Base-by-base conservation (phyloP, 768 basidiomycete genomes). In the Hypholoma fasciculare region DNA sequence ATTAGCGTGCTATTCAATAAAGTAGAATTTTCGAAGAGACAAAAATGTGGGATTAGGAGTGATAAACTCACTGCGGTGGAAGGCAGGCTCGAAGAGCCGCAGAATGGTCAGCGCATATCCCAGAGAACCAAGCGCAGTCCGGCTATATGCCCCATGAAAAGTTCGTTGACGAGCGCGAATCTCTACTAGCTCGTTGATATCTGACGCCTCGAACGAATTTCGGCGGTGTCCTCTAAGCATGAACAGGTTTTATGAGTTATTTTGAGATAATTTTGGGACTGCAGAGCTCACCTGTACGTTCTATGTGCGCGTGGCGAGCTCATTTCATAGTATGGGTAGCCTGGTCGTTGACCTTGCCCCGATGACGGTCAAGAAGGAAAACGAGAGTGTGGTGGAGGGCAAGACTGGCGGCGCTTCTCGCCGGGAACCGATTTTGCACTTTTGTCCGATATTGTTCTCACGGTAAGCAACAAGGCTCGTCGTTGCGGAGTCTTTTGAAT, bases 91-190 rank as follows among this genome's bases (percentile, higher is more conserved):
- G 62, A 94, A 95, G n/a, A 94, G 79, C 47, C 90, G 84, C 9
- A 94, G 75, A 53, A 94, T 82, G 0, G 90, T 81, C 54, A 93
- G 70, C 1, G 89, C 80, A 65, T 89, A 92, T 0, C 90, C 88
- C 2, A 95, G 77, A 56, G 85, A 84, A 13, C 85, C 84, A 8
- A 94, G 76, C 0, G 91, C 91, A 0, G 86, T 89, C 26, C 92
- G 84, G 39, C 79, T 80, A 71, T 94, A 94, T 13, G 92, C 90
- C 14, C 90, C 92, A 52, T 93, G 83, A 66, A 92, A 93, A 0
- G 92, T 94, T 42, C 92, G 80, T 62, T 90, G 86, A 27, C 91
- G 80, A 0, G 92, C 92, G 13, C 92, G 81, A 16, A 94, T 71
- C 67, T 94, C 92, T 20, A 84, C 84, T 52, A 88, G 81, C 66